Evolutionary conservation across 2,329 filamentous ascomycete genomes (phyloP).

Genomic region (Akanthomyces uredinophilus): DNA sequence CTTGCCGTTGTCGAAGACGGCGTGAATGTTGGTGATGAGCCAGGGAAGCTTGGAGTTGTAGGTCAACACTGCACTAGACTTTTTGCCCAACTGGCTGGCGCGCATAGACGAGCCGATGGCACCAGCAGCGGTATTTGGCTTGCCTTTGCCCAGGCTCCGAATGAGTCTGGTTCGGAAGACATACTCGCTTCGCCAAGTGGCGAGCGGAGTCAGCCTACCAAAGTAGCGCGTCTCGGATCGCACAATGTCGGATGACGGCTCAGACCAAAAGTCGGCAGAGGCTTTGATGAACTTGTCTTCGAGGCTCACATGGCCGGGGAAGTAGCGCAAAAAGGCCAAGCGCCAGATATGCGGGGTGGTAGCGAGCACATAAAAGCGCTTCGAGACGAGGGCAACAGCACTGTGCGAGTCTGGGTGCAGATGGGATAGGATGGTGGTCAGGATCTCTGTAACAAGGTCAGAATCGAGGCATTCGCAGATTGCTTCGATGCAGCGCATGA

Average conservation of each 20-base stretch:
- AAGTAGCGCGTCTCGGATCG: constrained; percentile 75
- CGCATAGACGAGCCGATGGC: constrained; percentile 48
- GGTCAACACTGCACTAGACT: constrained; percentile 68
- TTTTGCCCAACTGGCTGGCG: constrained; percentile 52
- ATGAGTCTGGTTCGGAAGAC: constrained; percentile 80
- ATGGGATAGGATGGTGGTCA: constrained; percentile 88
- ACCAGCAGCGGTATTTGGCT: constrained; percentile 57
- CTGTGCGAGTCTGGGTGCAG: constrained; percentile 79
- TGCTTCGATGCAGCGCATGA: background rate
- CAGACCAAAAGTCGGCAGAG: constrained; percentile 35
- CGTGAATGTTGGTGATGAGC: constrained; percentile 74
- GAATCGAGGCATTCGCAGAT: background rate
- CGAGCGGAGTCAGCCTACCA: constrained; percentile 70
- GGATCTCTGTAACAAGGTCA: constrained; percentile 59
- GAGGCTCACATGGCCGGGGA: constrained; percentile 61
- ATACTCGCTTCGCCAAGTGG: constrained; percentile 97
- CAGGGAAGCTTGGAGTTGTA: constrained; percentile 82
- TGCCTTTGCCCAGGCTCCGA: constrained; percentile 75
- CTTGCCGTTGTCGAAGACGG: constrained; percentile 66
- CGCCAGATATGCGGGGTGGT: constrained; percentile 92
- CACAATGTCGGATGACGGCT: constrained; percentile 48
- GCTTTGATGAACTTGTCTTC: constrained; percentile 29
- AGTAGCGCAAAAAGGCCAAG: constrained; percentile 85
- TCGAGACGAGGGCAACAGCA: constrained; percentile 78
- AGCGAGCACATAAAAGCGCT: constrained; percentile 78